These are phyloP conservation scores for Termitomyces bulborhizus DNA, from an alignment of 768 basidiomycete species.

Conservation along the genomic window DNA sequence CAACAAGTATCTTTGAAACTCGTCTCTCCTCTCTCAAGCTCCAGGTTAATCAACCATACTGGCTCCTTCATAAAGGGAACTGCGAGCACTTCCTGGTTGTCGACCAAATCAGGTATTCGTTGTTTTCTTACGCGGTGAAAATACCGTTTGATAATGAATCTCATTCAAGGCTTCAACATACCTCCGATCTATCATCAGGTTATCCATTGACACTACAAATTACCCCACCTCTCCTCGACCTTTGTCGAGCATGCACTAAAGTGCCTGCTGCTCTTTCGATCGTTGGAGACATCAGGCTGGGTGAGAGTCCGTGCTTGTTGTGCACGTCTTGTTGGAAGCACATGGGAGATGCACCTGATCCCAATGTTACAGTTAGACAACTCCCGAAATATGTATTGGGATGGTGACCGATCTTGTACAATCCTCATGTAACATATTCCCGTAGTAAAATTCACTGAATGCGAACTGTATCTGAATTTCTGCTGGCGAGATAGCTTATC, in stretches of 20 bases:
- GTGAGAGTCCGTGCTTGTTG: slow-evolving; percentile 71
- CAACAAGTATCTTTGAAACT: slow-evolving; percentile 40
- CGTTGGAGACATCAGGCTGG: slow-evolving; percentile 65
- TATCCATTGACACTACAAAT: slow-evolving; percentile 69
- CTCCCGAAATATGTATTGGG: slow-evolving; percentile 35
- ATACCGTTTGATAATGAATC: slow-evolving; percentile 1
- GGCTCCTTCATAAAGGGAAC: slow-evolving; percentile 73
- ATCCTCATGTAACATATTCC: neutral
- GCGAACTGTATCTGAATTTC: neutral
- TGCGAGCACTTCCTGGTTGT: slow-evolving; percentile 78
- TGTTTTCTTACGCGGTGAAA: neutral
- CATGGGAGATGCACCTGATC: slow-evolving; percentile 51
- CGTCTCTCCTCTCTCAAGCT: slow-evolving; percentile 48
- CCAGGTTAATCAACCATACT: slow-evolving; percentile 71
- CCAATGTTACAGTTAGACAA: slow-evolving; percentile 43
- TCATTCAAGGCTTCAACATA: slow-evolving; percentile 46
- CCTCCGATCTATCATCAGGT: slow-evolving; percentile 45
- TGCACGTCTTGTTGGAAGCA: slow-evolving; percentile 70
- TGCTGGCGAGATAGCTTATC: neutral
- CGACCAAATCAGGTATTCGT: slow-evolving; percentile 61
- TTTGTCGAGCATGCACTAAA: slow-evolving; percentile 65
- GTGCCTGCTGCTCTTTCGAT: slow-evolving; percentile 66
- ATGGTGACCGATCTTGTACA: neutral
- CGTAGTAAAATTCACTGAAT: neutral
- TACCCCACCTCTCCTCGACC: slow-evolving; percentile 52